These are phyloP conservation scores for Beta corolliflora DNA, from an alignment of 179 eudicot genomes.

Conservation along the genomic window DNA sequence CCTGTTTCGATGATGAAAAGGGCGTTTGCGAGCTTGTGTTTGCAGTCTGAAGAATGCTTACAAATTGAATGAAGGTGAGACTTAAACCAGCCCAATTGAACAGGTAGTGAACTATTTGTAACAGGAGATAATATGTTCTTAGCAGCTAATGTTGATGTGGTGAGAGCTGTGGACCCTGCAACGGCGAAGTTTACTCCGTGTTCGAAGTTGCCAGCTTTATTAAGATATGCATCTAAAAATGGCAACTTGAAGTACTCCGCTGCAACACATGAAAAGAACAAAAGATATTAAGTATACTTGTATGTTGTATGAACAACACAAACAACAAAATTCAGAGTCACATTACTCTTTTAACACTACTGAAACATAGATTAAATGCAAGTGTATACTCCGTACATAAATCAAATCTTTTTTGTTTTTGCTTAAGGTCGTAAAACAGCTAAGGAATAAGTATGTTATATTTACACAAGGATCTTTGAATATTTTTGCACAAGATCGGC, in stretches of 20 bases:
- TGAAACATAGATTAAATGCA: too few relatives aligned
- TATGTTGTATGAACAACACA: too few relatives aligned
- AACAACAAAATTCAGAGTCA: too few relatives aligned
- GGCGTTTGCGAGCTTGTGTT: background rate
- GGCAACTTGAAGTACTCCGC: slow-evolving; percentile 5
- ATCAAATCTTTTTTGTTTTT: too few relatives aligned
- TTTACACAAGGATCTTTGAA: too few relatives aligned
- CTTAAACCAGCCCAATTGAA: background rate
- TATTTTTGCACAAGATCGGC: too few relatives aligned
- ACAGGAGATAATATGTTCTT: background rate
- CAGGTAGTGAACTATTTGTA: background rate
- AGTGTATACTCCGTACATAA: too few relatives aligned
- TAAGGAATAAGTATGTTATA: too few relatives aligned
- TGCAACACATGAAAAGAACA: background rate
- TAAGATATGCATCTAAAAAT: background rate
- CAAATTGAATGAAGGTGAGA: background rate
- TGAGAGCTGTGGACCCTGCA: slow-evolving; percentile 7
- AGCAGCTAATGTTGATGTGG: background rate
- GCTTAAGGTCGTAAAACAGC: too few relatives aligned
- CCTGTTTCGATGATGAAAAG: slow-evolving; percentile 18
- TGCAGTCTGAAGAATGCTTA: background rate
- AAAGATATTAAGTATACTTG: background rate
- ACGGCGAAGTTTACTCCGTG: slow-evolving; percentile 2
- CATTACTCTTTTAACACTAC: too few relatives aligned
- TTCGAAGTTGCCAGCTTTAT: background rate